Percentiles rank a stretch among this genome's conserved stretches.
Evolutionary conservation across 148 eudicot genomes (phyloP).

Genomic region (Camellia granthamiana): DNA sequence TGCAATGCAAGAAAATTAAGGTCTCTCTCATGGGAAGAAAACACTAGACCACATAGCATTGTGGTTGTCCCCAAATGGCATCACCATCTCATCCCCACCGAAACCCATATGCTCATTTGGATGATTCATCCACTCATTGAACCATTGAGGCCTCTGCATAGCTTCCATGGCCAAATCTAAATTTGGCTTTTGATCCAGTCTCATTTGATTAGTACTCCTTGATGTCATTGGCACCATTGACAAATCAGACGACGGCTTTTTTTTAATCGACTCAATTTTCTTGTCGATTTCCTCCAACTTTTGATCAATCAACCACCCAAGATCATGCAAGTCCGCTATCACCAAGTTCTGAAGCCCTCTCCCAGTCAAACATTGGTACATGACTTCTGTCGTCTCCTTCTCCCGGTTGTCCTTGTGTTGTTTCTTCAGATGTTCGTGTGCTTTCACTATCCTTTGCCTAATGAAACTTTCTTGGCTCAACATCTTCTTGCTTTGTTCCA

Average conservation of each 20-base stretch:
- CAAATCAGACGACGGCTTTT: no score
- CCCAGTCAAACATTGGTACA: slow-evolving; percentile 37
- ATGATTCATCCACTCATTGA: slow-evolving; percentile 28
- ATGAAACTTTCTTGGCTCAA: slow-evolving; percentile 53
- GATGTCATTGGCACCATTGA: no score
- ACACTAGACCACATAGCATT: slow-evolving; percentile 31
- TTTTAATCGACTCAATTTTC: no score
- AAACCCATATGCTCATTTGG: slow-evolving; percentile 28
- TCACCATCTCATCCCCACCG: slow-evolving; percentile 28
- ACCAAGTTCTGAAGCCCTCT: no score
- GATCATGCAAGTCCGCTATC: no score
- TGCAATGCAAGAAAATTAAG: not conserved
- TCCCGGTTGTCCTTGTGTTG: slow-evolving; percentile 36
- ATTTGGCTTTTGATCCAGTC: no score
- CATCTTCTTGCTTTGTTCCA: slow-evolving; percentile 60
- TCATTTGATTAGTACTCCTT: no score
- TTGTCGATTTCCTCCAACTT: slow-evolving; percentile 36
- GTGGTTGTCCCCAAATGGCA: slow-evolving; percentile 24
- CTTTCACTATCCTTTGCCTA: slow-evolving; percentile 40
- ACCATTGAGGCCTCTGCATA: slow-evolving; percentile 33
- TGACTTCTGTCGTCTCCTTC: slow-evolving; percentile 36
- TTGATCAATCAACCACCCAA: not conserved
- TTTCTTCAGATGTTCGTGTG: slow-evolving; percentile 35
- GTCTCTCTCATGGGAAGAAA: slow-evolving; percentile 26
- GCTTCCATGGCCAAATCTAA: not conserved